Evolutionary conservation across 257 asterid genomes (phyloP).

Genomic region (Nicotiana paniculata): DNA sequence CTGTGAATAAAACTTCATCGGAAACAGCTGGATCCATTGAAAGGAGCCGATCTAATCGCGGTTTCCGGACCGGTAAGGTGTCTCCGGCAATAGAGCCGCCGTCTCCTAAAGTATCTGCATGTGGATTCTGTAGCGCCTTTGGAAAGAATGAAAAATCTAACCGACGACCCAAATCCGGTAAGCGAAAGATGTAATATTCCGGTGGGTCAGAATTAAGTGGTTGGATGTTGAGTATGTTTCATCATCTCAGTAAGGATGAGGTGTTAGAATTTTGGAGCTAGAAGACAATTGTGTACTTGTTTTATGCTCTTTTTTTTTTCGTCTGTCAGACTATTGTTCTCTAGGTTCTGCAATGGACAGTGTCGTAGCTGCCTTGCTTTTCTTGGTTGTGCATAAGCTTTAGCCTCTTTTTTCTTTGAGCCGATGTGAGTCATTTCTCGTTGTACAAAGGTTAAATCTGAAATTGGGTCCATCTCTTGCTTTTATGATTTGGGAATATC

Average conservation of each 20-base stretch:
- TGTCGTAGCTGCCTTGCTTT: slow-evolving; percentile 1
- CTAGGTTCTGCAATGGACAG: not conserved
- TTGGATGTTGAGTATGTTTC: slow-evolving; percentile 7
- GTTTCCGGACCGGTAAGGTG: slow-evolving; percentile 39
- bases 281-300: slow-evolving; percentile 12
- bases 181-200: slow-evolving; percentile 27
- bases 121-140: slow-evolving; percentile 48
- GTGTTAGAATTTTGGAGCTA: slow-evolving; percentile 24
- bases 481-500: not conserved
- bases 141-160: slow-evolving; percentile 27
- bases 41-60: slow-evolving; percentile 39
- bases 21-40: slow-evolving; percentile 37
- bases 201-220: slow-evolving; percentile 7
- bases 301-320: not conserved
- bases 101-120: slow-evolving; percentile 46
- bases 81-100: slow-evolving; percentile 48
- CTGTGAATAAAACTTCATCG: not conserved
- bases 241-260: slow-evolving; percentile 20
- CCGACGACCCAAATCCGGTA: slow-evolving; percentile 32
- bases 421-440: not conserved
- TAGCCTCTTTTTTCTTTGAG: not conserved
- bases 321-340: not conserved
- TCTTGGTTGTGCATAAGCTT: slow-evolving; percentile 14
- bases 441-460: not conserved
- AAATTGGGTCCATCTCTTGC: not conserved